A percentile compares a stretch with the other conserved stretches of the same genome.
Evolutionary conservation across 345 rosid species (phyloP).

Genomic region (Salix udensis): DNA sequence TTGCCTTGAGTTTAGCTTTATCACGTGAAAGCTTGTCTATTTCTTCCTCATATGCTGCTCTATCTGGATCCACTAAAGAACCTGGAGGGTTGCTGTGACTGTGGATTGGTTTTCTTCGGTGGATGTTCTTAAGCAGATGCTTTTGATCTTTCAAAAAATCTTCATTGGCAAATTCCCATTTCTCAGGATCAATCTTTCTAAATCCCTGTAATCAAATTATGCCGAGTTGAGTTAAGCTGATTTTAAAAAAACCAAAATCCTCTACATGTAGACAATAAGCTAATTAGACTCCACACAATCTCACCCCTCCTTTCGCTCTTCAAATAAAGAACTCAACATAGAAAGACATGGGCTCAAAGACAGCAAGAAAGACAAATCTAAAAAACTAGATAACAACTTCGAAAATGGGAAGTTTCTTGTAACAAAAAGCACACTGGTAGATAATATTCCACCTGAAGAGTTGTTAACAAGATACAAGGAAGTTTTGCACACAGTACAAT

Average conservation of each 20-base stretch:
- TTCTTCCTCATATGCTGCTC: conserved; percentile 64
- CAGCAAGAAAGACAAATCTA: not conserved
- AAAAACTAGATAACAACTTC: not conserved
- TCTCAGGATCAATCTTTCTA: conserved; percentile 84
- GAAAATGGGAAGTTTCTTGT: not conserved
- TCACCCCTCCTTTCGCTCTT: not conserved
- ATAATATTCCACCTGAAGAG: not conserved
- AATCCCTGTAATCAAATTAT: conserved; percentile 58
- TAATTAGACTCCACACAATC: not conserved
- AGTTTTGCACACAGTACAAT: not conserved
- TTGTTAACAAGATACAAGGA: not conserved
- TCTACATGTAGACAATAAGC: not conserved
- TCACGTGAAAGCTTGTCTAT: conserved; percentile 68
- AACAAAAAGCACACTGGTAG: not conserved
- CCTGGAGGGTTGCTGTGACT: conserved; percentile 79
- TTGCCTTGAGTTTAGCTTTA: conserved; percentile 62
- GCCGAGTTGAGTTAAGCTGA: not conserved
- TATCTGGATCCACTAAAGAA: conserved; percentile 52
- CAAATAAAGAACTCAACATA: not conserved
- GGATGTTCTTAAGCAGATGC: conserved; percentile 89
- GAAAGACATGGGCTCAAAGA: no score
- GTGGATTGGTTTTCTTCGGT: conserved; percentile 80
- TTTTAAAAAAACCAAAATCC: not conserved
- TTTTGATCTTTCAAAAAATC: conserved; percentile 76
- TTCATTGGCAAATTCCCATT: conserved; percentile 91